phyloP scores from a whole-genome alignment of 2,329 filamentous ascomycete species.

The Fusarium graminum region DNA sequence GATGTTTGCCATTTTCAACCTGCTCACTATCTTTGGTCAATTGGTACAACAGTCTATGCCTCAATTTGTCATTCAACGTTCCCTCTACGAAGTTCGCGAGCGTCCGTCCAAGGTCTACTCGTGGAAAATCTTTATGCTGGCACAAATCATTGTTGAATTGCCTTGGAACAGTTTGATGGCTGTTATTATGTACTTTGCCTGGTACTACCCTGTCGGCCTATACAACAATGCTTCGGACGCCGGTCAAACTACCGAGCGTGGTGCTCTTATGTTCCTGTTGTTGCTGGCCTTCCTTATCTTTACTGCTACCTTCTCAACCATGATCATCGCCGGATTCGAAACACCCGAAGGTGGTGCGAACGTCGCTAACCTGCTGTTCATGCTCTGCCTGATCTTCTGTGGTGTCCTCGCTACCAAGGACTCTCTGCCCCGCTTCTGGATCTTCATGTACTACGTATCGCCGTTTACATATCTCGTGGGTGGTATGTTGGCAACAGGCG shows the following conservation, averaged over 20 bases:
- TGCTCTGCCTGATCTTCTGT: slow-evolving; percentile 64
- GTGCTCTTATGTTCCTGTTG: slow-evolving; percentile 83
- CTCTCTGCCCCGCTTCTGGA: slow-evolving; percentile 67
- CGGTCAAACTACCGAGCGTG: slow-evolving; percentile 74
- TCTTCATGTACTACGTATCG: slow-evolving; percentile 73
- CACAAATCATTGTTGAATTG: slow-evolving; percentile 85
- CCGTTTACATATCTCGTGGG: slow-evolving; percentile 86
- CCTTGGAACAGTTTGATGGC: slow-evolving; percentile 85
- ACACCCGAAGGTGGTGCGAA: slow-evolving; percentile 75
- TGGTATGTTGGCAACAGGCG: slow-evolving; percentile 76
- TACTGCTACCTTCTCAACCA: slow-evolving; percentile 82
- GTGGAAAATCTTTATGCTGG: slow-evolving; percentile 87
- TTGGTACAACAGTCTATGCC: slow-evolving; percentile 87
- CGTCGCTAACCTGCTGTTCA: slow-evolving; percentile 75
- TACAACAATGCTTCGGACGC: slow-evolving; percentile 75
- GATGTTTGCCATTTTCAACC: slow-evolving; percentile 88
- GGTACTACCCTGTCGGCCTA: slow-evolving; percentile 89
- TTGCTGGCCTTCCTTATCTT: slow-evolving; percentile 82
- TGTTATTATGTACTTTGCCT: slow-evolving; percentile 81
- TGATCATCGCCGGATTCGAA: slow-evolving; percentile 78
- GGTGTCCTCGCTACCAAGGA: slow-evolving; percentile 55
- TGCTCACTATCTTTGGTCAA: slow-evolving; percentile 84
- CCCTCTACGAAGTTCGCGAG: slow-evolving; percentile 87
- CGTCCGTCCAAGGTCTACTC: slow-evolving; percentile 86
- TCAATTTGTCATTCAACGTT: slow-evolving; percentile 84